phyloP scores from a whole-genome alignment of 805 yeast genomes.

The Metschnikowia rubicola region DNA sequence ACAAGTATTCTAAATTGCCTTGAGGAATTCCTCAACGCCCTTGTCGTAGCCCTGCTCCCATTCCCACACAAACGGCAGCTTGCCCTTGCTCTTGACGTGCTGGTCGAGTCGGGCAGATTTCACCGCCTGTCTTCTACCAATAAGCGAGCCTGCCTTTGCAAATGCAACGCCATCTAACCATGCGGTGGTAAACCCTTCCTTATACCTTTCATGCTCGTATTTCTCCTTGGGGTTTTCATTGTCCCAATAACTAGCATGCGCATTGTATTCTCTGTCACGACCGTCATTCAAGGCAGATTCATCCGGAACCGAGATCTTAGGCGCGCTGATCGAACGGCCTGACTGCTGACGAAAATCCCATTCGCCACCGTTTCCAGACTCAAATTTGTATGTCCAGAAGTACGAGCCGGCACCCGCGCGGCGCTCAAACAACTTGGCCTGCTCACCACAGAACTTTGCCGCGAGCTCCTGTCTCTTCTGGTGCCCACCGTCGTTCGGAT shows the following conservation, averaged over 20 bases:
- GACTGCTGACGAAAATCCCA: conserved; percentile 89
- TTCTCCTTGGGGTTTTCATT: conserved; percentile 50
- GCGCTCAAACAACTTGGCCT: conserved; percentile 44
- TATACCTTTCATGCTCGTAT: conserved; percentile 78
- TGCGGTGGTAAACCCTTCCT: conserved; percentile 73
- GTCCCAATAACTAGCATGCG: conserved; percentile 71
- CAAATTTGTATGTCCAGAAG: conserved; percentile 90
- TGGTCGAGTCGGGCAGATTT: conserved; percentile 56
- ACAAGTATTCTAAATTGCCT: background rate
- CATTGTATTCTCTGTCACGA: conserved; percentile 32
- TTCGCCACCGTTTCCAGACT: conserved; percentile 90
- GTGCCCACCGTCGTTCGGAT: conserved; percentile 22
- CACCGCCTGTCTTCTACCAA: conserved; percentile 66
- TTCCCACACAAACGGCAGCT: conserved; percentile 68
- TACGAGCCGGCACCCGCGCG: conserved; percentile 68
- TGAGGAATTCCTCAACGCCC: conserved; percentile 47
- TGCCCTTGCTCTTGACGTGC: conserved; percentile 56
- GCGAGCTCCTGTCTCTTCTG: conserved; percentile 52
- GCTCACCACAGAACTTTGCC: conserved; percentile 56
- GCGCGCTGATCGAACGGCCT: conserved; percentile 34
- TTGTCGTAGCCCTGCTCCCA: conserved; percentile 82
- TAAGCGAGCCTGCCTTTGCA: conserved; percentile 59
- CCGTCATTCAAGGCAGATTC: conserved; percentile 39
- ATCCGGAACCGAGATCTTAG: conserved; percentile 34
- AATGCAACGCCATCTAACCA: conserved; percentile 74